Percentiles rank a stretch among this genome's conserved stretches.
These are phyloP conservation scores for Torulaspora delbrueckii DNA, from an alignment of 805 yeast genomes.

Conservation along the genomic window DNA sequence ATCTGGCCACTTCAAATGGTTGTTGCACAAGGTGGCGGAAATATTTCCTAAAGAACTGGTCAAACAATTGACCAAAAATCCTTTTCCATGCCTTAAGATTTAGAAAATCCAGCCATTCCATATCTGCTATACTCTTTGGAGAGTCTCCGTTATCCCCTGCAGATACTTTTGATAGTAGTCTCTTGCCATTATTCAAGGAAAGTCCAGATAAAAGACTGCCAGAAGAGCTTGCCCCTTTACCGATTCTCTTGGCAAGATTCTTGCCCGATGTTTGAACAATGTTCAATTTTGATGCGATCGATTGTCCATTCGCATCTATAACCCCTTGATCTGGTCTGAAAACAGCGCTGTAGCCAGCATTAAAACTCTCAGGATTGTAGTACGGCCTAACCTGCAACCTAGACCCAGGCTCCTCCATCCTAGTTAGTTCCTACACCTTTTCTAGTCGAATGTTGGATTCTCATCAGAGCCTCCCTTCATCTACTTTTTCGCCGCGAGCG, in stretches of 20 bases:
- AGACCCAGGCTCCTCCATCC: conserved; percentile 13
- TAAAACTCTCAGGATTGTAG: conserved; percentile 61
- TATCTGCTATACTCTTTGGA: conserved; percentile 38
- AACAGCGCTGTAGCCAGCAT: conserved; percentile 57
- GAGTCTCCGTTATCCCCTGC: conserved; percentile 21
- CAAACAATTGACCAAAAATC: conserved; percentile 49
- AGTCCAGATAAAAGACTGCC: conserved; percentile 11
- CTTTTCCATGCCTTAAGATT: conserved; percentile 56
- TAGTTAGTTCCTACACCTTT: neutral
- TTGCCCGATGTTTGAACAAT: conserved; percentile 30
- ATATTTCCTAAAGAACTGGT: conserved; percentile 65
- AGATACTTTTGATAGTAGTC: conserved; percentile 16
- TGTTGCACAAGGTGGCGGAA: conserved; percentile 65
- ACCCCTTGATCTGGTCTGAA: conserved; percentile 61
- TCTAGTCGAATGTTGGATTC: neutral
- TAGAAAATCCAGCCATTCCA: conserved; percentile 63
- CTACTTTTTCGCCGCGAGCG: neutral
- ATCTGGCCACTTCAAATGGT: conserved; percentile 80
- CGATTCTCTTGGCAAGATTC: conserved; percentile 3
- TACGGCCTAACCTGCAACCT: conserved; percentile 53
- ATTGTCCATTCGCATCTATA: conserved; percentile 42
- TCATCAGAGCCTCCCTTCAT: conserved; percentile 1
- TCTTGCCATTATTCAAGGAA: conserved; percentile 7
- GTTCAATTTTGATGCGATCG: conserved; percentile 38
- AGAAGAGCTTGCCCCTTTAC: conserved; percentile 1